Conservation (phyloP, 257 asterid genomes). For the Solanum ahanhuiri region DNA sequence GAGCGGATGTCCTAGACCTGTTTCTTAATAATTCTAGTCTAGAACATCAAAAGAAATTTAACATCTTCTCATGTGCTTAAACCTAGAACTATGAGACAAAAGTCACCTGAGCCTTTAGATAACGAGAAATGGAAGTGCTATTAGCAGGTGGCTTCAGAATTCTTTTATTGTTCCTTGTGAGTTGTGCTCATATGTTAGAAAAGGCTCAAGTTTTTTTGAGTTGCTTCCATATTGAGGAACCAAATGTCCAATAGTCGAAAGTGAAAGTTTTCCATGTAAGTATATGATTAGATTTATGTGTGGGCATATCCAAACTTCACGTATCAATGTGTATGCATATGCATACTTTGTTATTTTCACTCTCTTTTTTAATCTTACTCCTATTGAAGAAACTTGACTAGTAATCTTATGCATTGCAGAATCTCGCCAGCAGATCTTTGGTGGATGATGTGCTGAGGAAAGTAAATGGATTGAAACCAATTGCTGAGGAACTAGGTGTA, state of each 20-base stretch:
- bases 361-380: not conserved
- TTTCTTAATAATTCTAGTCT: not conserved
- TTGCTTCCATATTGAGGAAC: not conserved
- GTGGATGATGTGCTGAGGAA: slow-evolving; percentile 79
- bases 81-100: not conserved
- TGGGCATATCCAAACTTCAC: not conserved
- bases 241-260: not conserved
- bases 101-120: not conserved
- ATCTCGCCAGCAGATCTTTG: slow-evolving; percentile 83
- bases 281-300: not conserved
- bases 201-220: not conserved
- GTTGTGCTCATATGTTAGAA: not conserved
- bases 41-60: not conserved
- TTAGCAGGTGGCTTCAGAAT: not conserved
- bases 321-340: not conserved
- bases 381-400: not conserved
- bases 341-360: not conserved
- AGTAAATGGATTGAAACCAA: slow-evolving; percentile 70
- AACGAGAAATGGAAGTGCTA: not conserved
- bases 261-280: not conserved
- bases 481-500: slow-evolving; percentile 83
- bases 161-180: not conserved
- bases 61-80: not conserved
- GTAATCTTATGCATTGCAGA: slow-evolving; percentile 30
- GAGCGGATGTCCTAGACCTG: not conserved